Evolutionary conservation across 163 green algal genomes (phyloP).

Genomic region (Chlamydomonas reinhardtii): DNA sequence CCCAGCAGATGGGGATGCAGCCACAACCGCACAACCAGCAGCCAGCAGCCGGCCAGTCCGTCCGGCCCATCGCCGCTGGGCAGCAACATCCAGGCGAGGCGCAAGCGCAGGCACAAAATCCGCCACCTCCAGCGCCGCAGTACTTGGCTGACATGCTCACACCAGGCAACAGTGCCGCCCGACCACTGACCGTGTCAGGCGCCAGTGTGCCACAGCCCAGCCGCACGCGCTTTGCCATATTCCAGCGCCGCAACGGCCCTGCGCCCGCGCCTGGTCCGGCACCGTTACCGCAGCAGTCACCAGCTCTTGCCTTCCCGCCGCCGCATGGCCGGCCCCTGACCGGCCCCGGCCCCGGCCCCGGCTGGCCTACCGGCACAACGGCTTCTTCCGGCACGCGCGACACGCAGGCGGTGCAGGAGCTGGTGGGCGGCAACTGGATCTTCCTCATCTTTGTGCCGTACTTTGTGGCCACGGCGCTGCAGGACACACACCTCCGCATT

Average conservation of each 20-base stretch:
- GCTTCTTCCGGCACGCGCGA: background rate
- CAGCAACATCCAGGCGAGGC: background rate
- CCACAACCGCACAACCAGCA: background rate
- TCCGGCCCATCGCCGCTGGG: too few species aligned
- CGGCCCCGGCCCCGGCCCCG: background rate
- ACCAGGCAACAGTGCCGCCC: background rate
- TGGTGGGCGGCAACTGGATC: conserved; percentile 40
- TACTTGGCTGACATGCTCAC: background rate
- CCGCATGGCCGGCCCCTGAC: background rate
- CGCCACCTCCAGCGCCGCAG: background rate
- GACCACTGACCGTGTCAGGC: background rate
- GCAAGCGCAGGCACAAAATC: background rate
- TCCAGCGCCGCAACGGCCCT: background rate
- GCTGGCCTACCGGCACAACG: background rate
- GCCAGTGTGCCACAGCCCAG: background rate
- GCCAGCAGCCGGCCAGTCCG: background rate
- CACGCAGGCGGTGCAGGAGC: conserved; percentile 17
- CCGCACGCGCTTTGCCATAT: background rate
- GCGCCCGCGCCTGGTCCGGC: background rate
- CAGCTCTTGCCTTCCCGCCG: background rate
- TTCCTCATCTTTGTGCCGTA: conserved; percentile 47
- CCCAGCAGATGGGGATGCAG: background rate
- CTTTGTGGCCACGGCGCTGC: conserved; percentile 47
- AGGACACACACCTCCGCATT: conserved; percentile 48
- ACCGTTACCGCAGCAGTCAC: background rate